A percentile compares a stretch with the other conserved stretches of the same genome.
Evolutionary conservation across 768 basidiomycete species (phyloP).

Genomic region (Punctularia strigosozonata): DNA sequence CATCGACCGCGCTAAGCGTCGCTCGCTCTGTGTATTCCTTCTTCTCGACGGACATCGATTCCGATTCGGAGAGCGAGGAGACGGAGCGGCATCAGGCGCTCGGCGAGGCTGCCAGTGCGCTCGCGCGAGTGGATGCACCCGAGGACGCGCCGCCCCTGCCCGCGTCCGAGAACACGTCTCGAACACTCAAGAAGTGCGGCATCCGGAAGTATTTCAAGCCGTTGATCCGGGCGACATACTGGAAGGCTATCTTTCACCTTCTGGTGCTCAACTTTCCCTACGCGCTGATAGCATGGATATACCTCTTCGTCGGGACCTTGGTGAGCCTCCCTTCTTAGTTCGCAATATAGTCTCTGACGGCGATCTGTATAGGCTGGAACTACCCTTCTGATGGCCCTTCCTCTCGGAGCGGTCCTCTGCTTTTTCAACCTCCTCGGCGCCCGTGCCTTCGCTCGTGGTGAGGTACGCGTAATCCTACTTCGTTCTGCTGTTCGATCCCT

Average conservation of each 20-base stretch:
- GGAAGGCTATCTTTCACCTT: slow-evolving; percentile 55
- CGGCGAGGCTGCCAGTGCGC: slow-evolving; percentile 9
- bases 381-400: slow-evolving; percentile 67
- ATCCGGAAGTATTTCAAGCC: slow-evolving; percentile 60
- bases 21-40: not conserved
- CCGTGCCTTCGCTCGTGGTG: slow-evolving; percentile 55
- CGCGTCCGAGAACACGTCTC: slow-evolving; percentile 12
- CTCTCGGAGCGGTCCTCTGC: slow-evolving; percentile 65
- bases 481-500: not conserved
- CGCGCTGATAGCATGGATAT: slow-evolving; percentile 68
- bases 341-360: not conserved
- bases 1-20: not conserved
- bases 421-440: slow-evolving; percentile 72
- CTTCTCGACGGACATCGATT: not conserved
- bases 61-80: not conserved
- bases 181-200: slow-evolving; percentile 18
- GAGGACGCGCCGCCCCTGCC: slow-evolving; percentile 41
- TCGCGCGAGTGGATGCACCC: slow-evolving; percentile 20
- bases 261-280: slow-evolving; percentile 69
- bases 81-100: not conserved
- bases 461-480: slow-evolving; percentile 35
- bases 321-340: slow-evolving; percentile 27
- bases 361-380: slow-evolving; percentile 49
- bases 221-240: slow-evolving; percentile 42
- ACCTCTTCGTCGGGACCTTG: slow-evolving; percentile 69